Percentiles rank a stretch among this genome's conserved stretches.
phyloP scores from a whole-genome alignment of 78 protist genomes.

The Dictyostelium discoideum region DNA sequence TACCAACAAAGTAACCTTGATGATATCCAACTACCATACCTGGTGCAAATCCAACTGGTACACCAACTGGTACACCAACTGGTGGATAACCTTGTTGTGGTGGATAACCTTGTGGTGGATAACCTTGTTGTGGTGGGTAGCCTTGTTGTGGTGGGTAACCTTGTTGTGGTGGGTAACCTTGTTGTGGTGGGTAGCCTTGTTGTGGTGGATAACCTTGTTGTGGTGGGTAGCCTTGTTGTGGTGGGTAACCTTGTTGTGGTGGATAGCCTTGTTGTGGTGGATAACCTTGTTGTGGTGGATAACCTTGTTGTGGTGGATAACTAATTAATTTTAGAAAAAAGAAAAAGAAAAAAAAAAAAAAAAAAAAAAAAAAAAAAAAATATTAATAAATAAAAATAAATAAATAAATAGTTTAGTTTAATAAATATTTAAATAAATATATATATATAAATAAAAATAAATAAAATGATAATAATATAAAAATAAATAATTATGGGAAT shows the following conservation, averaged over 20 bases:
- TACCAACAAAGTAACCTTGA: conserved; percentile 12
- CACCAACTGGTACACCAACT: not conserved
- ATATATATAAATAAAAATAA: too few species aligned
- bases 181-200: conserved; percentile 63
- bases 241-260: conserved; percentile 35
- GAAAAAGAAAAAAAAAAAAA: not conserved
- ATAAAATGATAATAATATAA: not conserved
- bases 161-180: conserved; percentile 32
- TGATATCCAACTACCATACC: not conserved
- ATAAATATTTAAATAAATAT: too few species aligned
- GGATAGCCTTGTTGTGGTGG: conserved; percentile 40
- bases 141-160: conserved; percentile 50
- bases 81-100: conserved; percentile 72
- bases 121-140: conserved; percentile 66
- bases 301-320: conserved; percentile 51
- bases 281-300: conserved; percentile 32
- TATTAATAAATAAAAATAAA: not conserved
- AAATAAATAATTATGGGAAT: not conserved
- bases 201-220: conserved; percentile 41
- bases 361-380: not conserved
- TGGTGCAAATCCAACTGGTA: conserved; percentile 11
- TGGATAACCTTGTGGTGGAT: conserved; percentile 56
- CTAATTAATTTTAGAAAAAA: not conserved
- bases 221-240: conserved; percentile 54
- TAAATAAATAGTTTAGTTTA: too few species aligned